Conservation (phyloP, 2,329 filamentous ascomycete species). For the Fusarium hainanense region DNA sequence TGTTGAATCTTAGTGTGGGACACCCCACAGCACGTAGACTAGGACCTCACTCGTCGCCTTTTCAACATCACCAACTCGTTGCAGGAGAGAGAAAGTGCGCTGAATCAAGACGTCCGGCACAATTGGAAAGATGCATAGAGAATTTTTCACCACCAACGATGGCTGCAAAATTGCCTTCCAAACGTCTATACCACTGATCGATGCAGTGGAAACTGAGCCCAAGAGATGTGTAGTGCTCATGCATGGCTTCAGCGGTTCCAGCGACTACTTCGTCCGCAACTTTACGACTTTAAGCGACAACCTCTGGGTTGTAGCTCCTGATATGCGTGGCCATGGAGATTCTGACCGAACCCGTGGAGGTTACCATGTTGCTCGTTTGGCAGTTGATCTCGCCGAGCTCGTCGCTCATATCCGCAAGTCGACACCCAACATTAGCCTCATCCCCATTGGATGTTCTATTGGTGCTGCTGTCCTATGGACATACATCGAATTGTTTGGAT, state of each 20-base stretch:
- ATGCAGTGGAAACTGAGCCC: constrained; percentile 3
- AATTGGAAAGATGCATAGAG: constrained; percentile 30
- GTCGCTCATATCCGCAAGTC: constrained; percentile 36
- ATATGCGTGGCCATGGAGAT: constrained; percentile 45
- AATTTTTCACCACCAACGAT: constrained; percentile 38
- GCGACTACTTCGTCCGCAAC: constrained; percentile 44
- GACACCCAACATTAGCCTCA: constrained; percentile 27
- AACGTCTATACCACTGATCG: constrained; percentile 36
- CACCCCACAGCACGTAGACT: constrained; percentile 1
- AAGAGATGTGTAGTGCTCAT: constrained; percentile 42
- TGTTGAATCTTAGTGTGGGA: neutral
- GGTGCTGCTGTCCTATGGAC: constrained; percentile 47
- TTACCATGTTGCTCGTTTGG: constrained; percentile 45
- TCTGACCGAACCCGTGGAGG: constrained; percentile 40
- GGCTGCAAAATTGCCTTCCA: constrained; percentile 42
- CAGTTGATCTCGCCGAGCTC: constrained; percentile 39
- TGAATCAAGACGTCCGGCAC: neutral
- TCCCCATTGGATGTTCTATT: constrained; percentile 46
- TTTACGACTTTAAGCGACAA: constrained; percentile 31
- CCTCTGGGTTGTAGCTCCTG: constrained; percentile 43
- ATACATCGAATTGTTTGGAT: constrained; percentile 43
- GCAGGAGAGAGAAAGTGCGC: neutral
- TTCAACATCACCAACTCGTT: neutral
- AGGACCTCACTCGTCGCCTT: neutral
- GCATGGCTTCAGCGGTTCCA: constrained; percentile 47